Evolutionary conservation across 2,329 filamentous ascomycete genomes (phyloP), one percentile per base, ranked within the genome.

Genomic region (Penicillium sclerotigenum): DNA sequence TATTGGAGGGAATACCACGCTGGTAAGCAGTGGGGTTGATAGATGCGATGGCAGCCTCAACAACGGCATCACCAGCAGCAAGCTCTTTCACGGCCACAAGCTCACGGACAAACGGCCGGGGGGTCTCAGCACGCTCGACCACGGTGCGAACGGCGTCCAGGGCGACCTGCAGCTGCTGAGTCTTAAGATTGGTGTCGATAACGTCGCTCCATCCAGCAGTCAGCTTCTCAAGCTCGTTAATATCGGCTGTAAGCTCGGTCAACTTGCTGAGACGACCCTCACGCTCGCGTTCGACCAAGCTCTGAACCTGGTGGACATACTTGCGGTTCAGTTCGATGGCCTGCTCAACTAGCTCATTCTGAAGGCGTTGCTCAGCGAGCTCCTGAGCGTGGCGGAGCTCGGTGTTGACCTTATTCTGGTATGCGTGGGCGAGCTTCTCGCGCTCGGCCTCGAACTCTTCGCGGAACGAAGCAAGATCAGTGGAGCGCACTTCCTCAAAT

Each of bases 11-110:
- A 56, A 99, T 87, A 57, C 94, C 94, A 54, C 88, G 88, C 77
- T 97, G 94, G 79, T 99, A 99, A 20, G 94, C 91, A 11, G 84
- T 80, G 3, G 94, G 94, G 79, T 95, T 95, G 75, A 99, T 96
- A 29, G 91, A 96, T n/a, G 90, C 89, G 67, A 99, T 96, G 57
- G 94, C 94, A 4, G 93, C 93, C 65, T 91, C 87, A 58, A 99
- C 91, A 6, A 97, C 88, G 1, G 89, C 80, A 71, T 96, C 90
- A 49, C 91, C 88, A 29, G 83, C 82, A 4, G 91, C 90, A 64
- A 96, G 90, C 75, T 97, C 91, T 78, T 96, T 96, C 53, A 99
- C 84, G 4, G 94, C 94, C 20, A 96, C 90, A 14, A 99, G 86
- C 79, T 99, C 94, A 60, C 87, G 87, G 68, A 96, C 84, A 73